A percentile compares a stretch with the other conserved stretches of the same genome.
These are phyloP conservation scores for Pleurotus tuoliensis DNA, from an alignment of 768 basidiomycete species.

Conservation along the genomic window DNA sequence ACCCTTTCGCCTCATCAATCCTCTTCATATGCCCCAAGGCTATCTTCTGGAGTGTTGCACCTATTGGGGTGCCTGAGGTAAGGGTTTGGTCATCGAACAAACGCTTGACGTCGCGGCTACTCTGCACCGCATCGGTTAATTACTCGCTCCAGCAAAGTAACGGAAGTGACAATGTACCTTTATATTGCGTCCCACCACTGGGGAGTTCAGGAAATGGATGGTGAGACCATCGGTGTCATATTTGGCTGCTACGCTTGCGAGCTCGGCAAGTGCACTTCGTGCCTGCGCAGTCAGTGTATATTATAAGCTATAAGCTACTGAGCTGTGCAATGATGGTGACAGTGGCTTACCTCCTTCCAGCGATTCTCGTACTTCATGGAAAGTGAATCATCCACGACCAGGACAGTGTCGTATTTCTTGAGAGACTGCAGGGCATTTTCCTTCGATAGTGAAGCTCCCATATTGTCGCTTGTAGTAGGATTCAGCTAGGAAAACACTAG, in stretches of 20 bases:
- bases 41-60: constrained; percentile 13
- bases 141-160: constrained; percentile 20
- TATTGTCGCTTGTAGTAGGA: neutral
- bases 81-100: constrained; percentile 13
- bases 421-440: constrained; percentile 33
- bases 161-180: constrained; percentile 21
- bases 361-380: constrained; percentile 43
- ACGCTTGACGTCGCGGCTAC: constrained; percentile 11
- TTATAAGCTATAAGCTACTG: neutral
- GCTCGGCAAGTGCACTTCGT: constrained; percentile 33
- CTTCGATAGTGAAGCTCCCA: constrained; percentile 1
- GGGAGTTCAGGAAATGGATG: constrained; percentile 50
- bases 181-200: constrained; percentile 21
- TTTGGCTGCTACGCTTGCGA: constrained; percentile 38
- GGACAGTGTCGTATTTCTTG: constrained; percentile 48
- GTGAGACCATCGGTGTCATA: constrained; percentile 55
- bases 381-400: constrained; percentile 58
- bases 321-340: neutral
- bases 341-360: constrained; percentile 48
- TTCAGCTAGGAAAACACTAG: too few species aligned
- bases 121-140: constrained; percentile 4
- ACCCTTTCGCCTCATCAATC: constrained; percentile 6
- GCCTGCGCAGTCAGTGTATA: constrained; percentile 23
- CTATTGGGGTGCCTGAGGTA: constrained; percentile 14
- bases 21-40: constrained; percentile 11